Percentiles rank a stretch among this genome's conserved stretches.
Conservation (phyloP, 2,329 filamentous ascomycete genomes). For the Trichoderma endophyticum region DNA sequence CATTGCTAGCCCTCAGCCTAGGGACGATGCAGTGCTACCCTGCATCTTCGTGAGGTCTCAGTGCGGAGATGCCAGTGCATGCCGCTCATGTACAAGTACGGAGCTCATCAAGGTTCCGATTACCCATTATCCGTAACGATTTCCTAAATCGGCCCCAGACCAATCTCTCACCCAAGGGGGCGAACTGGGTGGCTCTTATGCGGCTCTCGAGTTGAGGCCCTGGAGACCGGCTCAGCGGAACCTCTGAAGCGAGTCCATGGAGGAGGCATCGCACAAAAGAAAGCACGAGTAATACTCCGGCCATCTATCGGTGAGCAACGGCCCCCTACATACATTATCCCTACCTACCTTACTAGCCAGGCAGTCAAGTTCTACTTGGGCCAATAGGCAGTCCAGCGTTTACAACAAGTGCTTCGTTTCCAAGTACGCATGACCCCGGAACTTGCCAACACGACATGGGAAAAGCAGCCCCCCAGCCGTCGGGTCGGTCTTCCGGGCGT, state of each 20-base stretch:
- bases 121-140: background rate
- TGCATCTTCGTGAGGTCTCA: background rate
- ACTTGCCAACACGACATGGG: background rate
- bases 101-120: background rate
- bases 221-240: background rate
- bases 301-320: background rate
- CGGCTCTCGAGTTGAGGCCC: background rate
- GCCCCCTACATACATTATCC: constrained; percentile 1
- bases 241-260: background rate
- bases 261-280: background rate
- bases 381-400: background rate
- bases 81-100: background rate
- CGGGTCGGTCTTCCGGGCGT: constrained; percentile 2
- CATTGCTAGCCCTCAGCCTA: background rate
- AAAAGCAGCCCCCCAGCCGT: background rate
- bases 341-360: background rate
- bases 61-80: background rate
- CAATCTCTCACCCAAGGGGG: background rate
- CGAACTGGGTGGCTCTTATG: background rate
- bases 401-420: background rate
- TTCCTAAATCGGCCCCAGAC: background rate
- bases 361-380: background rate
- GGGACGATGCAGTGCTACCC: background rate
- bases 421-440: constrained; percentile 8
- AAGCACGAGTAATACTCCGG: background rate